Evolutionary conservation across 2,329 filamentous ascomycete species (phyloP).

Genomic region (Colletotrichum sp.): DNA sequence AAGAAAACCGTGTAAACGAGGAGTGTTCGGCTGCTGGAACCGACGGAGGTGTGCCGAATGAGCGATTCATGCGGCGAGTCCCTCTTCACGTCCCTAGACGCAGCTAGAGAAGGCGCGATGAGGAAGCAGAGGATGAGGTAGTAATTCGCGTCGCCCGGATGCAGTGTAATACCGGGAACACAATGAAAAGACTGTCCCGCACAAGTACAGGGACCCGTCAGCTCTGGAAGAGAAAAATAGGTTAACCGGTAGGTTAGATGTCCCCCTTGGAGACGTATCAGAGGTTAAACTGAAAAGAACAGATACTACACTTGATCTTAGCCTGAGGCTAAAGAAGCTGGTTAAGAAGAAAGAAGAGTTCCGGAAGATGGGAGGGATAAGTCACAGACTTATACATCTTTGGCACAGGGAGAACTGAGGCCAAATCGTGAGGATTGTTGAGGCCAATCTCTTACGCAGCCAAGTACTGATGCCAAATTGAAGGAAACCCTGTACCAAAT

Average conservation of each 20-base stretch:
- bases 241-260: background rate
- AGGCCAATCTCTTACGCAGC: background rate
- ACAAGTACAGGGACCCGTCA: background rate
- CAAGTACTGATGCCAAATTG: background rate
- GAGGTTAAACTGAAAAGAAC: background rate
- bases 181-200: background rate
- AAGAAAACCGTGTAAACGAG: background rate
- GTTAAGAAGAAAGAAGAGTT: conserved; percentile 16
- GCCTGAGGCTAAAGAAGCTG: conserved; percentile 27
- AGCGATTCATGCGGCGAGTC: background rate
- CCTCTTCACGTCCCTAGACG: background rate
- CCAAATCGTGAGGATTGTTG: background rate
- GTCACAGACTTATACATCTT: background rate
- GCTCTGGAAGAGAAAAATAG: background rate
- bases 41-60: background rate
- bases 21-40: background rate
- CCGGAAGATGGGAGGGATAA: background rate
- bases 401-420: background rate
- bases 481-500: background rate
- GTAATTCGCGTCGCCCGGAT: background rate
- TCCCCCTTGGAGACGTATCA: background rate
- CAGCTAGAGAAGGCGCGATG: background rate
- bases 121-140: background rate
- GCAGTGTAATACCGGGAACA: conserved; percentile 7
- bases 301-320: conserved; percentile 17